A percentile compares a stretch with the other conserved stretches of the same genome.
These are phyloP conservation scores for Candida ponderosae DNA, from an alignment of 805 yeast genomes.

Conservation along the genomic window DNA sequence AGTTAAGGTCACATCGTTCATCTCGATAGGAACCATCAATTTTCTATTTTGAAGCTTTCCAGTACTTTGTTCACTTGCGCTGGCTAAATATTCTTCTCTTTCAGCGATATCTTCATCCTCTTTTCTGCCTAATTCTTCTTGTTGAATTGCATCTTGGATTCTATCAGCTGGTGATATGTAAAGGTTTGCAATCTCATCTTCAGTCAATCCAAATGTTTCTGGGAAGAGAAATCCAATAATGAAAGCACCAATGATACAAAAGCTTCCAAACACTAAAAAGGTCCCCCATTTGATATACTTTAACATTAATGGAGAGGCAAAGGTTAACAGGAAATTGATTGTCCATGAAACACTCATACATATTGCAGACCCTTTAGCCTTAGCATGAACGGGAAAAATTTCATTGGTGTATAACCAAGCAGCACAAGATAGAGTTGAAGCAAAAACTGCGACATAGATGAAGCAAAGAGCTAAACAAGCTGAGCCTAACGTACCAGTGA, in stretches of 20 bases:
- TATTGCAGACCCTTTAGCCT: conserved; percentile 38
- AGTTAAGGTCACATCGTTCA: background rate
- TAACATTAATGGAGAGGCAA: conserved; percentile 33
- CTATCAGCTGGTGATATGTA: conserved; percentile 5
- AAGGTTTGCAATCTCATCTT: conserved; percentile 17
- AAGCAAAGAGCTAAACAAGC: conserved; percentile 35
- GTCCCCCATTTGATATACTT: conserved; percentile 29
- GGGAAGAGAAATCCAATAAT: conserved; percentile 29
- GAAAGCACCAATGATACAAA: conserved; percentile 25
- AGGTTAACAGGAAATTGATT: conserved; percentile 27
- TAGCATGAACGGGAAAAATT: conserved; percentile 34
- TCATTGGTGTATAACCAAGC: conserved; percentile 46
- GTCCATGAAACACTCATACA: conserved; percentile 41
- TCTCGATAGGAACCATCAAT: background rate
- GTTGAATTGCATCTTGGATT: background rate
- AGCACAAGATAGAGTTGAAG: conserved; percentile 37
- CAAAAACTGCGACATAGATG: conserved; percentile 36
- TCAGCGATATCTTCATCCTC: background rate
- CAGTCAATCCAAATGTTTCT: conserved; percentile 31
- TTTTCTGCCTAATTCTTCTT: background rate
- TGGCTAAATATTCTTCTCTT: background rate
- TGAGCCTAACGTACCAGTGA: conserved; percentile 32
- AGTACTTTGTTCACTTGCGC: too few species aligned
- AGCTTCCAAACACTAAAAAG: conserved; percentile 29
- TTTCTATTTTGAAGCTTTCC: too few species aligned